phyloP scores from a whole-genome alignment of 805 yeast species.

The Sugiyamaella boreocaroliniensis region DNA sequence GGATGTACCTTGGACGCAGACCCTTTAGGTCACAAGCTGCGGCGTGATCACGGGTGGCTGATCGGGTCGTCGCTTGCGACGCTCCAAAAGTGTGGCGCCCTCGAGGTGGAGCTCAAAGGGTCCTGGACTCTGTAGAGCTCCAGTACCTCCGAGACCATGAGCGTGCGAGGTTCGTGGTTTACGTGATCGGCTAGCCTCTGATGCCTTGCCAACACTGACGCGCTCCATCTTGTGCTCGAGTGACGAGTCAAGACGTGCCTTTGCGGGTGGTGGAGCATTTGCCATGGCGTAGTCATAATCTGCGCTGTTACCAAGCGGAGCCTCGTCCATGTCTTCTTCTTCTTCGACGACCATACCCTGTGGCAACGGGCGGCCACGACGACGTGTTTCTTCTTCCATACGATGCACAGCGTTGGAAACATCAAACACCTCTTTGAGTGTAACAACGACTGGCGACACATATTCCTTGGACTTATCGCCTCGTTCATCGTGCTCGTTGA shows the following conservation, averaged over 20 bases:
- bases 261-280: background rate
- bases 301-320: conserved; percentile 4
- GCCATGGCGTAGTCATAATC: conserved; percentile 1
- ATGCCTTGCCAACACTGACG: conserved; percentile 11
- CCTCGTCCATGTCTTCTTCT: conserved; percentile 24
- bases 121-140: conserved; percentile 17
- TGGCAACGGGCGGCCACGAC: conserved; percentile 19
- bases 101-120: conserved; percentile 54
- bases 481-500: background rate
- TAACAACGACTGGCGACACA: conserved; percentile 55
- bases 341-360: conserved; percentile 29
- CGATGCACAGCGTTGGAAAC: conserved; percentile 82
- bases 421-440: conserved; percentile 80
- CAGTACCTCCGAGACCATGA: conserved; percentile 2
- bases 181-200: conserved; percentile 3
- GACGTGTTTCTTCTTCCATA: conserved; percentile 55
- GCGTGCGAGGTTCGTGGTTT: conserved; percentile 6
- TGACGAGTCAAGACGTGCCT: background rate
- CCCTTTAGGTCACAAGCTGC: background rate
- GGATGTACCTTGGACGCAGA: too few species aligned
- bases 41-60: background rate
- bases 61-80: conserved; percentile 33
- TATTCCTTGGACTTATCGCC: conserved; percentile 8
- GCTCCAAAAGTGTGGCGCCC: conserved; percentile 55
- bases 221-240: conserved; percentile 5